Base-by-base conservation (phyloP, 2,329 filamentous ascomycete genomes). In the Apiospora hydei region DNA sequence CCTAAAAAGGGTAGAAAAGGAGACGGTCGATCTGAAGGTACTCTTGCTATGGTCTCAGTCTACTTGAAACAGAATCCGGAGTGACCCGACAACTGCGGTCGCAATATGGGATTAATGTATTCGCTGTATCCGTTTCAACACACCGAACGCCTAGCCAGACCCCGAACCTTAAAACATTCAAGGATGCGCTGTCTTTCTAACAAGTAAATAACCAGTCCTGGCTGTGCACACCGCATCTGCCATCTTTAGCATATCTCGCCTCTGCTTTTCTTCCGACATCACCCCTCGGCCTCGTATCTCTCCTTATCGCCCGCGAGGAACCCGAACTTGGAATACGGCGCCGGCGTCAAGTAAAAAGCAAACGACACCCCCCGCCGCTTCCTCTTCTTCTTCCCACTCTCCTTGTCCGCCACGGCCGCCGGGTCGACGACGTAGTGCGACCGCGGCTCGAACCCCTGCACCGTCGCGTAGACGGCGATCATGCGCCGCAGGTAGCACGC, bases 401-500 rank as follows among this genome's bases (percentile, higher is more conserved):
- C 49, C 11, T n/a, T 34, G 34, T 16, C 49, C 10, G 5, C 21
- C 46, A 6, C 49, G n/a, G 13, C 21, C 46, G 14, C 49, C 8
- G 49, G 49, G n/a, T 64, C 34, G 34, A 6, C 30, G 57, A n/a
- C 34, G 34, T 41, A 64, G 57, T 64, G 57, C 30, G 57, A 64
- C 57, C 57, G 41, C 44, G 72, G 72, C 57, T 72, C 67, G 64
- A 72, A 73, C 10, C 69, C 38, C 44, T 61, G 68, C 16, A 73
- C 72, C 30, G 71, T 67, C 43, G 74, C 74, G 69, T 72, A 76
- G 41, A 61, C 69, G n/a, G 30, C 46, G 18, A 76, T 69, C 64
- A 76, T 66, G 41, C 83, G 80, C 21, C 87, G 81, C 86, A 87
- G 89, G 74, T 89, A 89, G 73, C 87, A 89, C 3, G 84, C 83